A percentile compares a stretch with the other conserved stretches of the same genome.
Conservation (phyloP, 148 eudicot species). For the Pharnaceum exiguum region DNA sequence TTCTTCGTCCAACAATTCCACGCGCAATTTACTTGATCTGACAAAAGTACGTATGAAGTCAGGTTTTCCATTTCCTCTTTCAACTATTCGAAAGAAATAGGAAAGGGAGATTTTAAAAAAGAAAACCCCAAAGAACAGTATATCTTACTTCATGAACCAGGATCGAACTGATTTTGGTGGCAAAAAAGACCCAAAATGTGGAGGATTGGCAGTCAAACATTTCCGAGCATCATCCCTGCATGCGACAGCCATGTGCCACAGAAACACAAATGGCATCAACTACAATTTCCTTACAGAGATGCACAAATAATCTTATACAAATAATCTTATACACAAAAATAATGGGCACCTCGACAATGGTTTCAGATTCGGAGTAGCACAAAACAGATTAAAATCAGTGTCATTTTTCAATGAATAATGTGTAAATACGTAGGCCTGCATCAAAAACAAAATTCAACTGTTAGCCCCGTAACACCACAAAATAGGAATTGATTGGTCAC, state of each 20-base stretch:
- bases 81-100: neutral
- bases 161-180: constrained; percentile 67
- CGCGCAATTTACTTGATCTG: constrained; percentile 64
- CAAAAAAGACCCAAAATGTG: constrained; percentile 60
- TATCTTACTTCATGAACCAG: constrained; percentile 87
- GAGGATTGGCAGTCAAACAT: constrained; percentile 33
- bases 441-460: constrained; percentile 10
- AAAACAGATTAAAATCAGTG: constrained; percentile 49
- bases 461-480: neutral
- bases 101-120: neutral
- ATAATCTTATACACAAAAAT: constrained; percentile 3
- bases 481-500: neutral
- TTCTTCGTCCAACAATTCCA: constrained; percentile 59
- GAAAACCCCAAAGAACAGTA: neutral
- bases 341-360: constrained; percentile 52
- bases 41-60: constrained; percentile 11
- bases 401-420: constrained; percentile 73
- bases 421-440: constrained; percentile 79
- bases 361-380: constrained; percentile 56
- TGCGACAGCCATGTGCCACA: constrained; percentile 7
- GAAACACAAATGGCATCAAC: neutral
- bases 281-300: constrained; percentile 4
- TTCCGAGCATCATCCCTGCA: constrained; percentile 67
- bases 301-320: neutral
- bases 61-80: neutral